phyloP scores from a whole-genome alignment of 257 asterid genomes.

The Mentha longifolia region DNA sequence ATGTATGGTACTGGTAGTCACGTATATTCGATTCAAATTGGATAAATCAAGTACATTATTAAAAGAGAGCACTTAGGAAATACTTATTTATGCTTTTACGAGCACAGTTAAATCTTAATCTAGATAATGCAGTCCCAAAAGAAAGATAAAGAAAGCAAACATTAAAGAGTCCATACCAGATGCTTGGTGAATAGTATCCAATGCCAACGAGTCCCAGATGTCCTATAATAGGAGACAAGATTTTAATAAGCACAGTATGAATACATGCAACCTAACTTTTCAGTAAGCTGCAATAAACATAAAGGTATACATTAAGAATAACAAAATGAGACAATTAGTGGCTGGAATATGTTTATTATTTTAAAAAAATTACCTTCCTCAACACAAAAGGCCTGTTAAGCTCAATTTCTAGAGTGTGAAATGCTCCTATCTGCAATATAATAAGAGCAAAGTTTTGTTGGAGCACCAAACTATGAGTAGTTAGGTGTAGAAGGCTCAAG shows the following conservation, averaged over 20 bases:
- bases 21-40: conserved; percentile 11
- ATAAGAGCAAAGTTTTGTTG: conserved; percentile 27
- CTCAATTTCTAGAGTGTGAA: conserved; percentile 96
- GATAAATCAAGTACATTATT: conserved; percentile 1
- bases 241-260: conserved; percentile 13
- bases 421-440: conserved; percentile 83
- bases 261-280: conserved; percentile 4
- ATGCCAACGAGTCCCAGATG: conserved; percentile 85
- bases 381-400: conserved; percentile 85
- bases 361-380: conserved; percentile 62
- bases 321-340: not conserved
- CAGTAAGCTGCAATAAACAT: conserved; percentile 18
- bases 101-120: too few relatives aligned
- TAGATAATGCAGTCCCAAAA: conserved; percentile 1
- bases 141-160: not conserved
- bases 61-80: not conserved
- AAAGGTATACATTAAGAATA: not conserved
- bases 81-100: not conserved
- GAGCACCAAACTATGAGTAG: conserved; percentile 24
- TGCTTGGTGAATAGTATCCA: conserved; percentile 81
- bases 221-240: conserved; percentile 50
- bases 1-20: not conserved
- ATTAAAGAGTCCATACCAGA: conserved; percentile 58
- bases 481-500: conserved; percentile 27
- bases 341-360: not conserved